These are phyloP conservation scores for Blastobotrys aristatus DNA, from an alignment of 1,139 yeast species.

Conservation along the genomic window DNA sequence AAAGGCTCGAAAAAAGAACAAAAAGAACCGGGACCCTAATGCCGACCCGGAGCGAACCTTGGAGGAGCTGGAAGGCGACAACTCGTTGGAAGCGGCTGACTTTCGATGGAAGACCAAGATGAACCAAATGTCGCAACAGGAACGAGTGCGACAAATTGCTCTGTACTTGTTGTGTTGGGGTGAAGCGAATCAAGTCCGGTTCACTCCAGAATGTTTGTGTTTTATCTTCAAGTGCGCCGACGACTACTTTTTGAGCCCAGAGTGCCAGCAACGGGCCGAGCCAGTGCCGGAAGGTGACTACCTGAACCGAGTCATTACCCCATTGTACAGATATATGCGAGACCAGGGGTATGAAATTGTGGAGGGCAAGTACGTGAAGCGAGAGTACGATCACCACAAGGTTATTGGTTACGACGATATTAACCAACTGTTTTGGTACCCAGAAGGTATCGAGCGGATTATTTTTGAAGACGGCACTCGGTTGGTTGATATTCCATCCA, in stretches of 20 bases:
- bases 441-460: conserved; percentile 95
- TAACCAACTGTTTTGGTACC: conserved; percentile 98
- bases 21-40: conserved; percentile 52
- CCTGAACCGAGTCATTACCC: conserved; percentile 86
- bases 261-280: conserved; percentile 79
- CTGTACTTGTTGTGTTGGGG: conserved; percentile 94
- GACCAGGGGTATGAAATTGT: conserved; percentile 92
- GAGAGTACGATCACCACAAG: conserved; percentile 94
- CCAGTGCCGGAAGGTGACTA: conserved; percentile 90
- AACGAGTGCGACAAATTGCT: conserved; percentile 86
- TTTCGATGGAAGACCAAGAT: conserved; percentile 77
- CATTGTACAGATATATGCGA: conserved; percentile 83
- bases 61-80: conserved; percentile 83
- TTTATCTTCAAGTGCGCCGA: conserved; percentile 89
- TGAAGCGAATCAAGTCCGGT: conserved; percentile 96
- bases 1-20: conserved; percentile 53
- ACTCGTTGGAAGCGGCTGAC: conserved; percentile 74
- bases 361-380: conserved; percentile 93
- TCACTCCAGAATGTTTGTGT: conserved; percentile 88
- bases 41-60: conserved; percentile 51
- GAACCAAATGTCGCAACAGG: conserved; percentile 64
- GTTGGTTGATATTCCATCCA: conserved; percentile 82
- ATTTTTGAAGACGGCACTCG: conserved; percentile 87
- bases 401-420: conserved; percentile 97
- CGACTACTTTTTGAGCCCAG: conserved; percentile 82